phyloP scores from a whole-genome alignment of 2,329 filamentous ascomycete species.

The Aspergillus awamori region DNA sequence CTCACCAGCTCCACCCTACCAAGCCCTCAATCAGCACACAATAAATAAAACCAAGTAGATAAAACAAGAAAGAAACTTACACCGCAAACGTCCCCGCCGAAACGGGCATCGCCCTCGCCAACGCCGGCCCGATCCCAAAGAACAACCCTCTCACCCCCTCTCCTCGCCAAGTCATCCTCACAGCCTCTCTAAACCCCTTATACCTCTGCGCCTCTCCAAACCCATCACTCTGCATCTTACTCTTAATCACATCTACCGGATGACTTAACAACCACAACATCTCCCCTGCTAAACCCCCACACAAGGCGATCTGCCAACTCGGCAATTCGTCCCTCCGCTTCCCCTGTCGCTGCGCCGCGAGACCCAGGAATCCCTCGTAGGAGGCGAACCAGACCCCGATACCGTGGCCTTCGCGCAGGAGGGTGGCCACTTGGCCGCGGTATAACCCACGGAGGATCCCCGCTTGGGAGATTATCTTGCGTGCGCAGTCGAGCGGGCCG shows the following conservation, averaged over 20 bases:
- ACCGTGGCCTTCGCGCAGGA: conserved; percentile 83
- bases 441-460: conserved; percentile 71
- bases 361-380: conserved; percentile 66
- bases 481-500: conserved; percentile 83
- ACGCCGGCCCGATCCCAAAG: conserved; percentile 86
- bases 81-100: conserved; percentile 85
- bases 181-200: conserved; percentile 79
- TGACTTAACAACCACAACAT: conserved; percentile 88
- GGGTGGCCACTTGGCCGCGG: conserved; percentile 80
- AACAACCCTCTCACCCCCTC: conserved; percentile 81
- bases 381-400: conserved; percentile 92
- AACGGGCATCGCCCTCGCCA: conserved; percentile 91
- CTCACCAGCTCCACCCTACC: not conserved
- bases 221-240: conserved; percentile 96
- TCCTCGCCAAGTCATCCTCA: conserved; percentile 67
- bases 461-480: conserved; percentile 70
- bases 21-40: not conserved
- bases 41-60: not conserved
- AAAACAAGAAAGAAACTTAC: conserved; percentile 45
- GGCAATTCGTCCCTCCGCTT: conserved; percentile 72
- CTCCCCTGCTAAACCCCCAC: conserved; percentile 91
- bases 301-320: conserved; percentile 79
- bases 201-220: conserved; percentile 72
- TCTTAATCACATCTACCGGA: conserved; percentile 94
- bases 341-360: conserved; percentile 83